Conservation (phyloP, 805 yeast species). For the Dipodascopsis uninucleata region DNA sequence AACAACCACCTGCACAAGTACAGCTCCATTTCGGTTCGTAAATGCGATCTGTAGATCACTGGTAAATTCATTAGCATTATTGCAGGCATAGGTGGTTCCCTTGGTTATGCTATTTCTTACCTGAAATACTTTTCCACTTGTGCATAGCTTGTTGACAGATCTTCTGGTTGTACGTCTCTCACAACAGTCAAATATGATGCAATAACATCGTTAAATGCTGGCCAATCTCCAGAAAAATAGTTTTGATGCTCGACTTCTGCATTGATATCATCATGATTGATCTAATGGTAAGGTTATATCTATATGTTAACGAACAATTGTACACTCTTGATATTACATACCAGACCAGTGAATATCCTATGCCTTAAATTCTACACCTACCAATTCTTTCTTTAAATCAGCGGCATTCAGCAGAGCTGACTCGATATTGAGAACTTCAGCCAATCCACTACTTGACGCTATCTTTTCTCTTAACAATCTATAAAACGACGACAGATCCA, state of each 20-base stretch:
- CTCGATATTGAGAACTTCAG: no score
- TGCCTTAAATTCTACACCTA: no score
- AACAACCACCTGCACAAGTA: slow-evolving; percentile 12
- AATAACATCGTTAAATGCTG: slow-evolving; percentile 48
- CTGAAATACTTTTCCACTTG: slow-evolving; percentile 47
- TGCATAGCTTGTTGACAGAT: slow-evolving; percentile 49
- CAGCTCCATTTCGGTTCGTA: slow-evolving; percentile 34
- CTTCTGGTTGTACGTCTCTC: slow-evolving; percentile 52
- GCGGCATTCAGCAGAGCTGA: no score
- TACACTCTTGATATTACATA: no score
- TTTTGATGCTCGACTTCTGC: slow-evolving; percentile 33
- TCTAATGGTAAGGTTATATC: no score
- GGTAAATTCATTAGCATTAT: background rate
- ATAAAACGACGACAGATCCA: no score
- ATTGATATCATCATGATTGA: slow-evolving; percentile 28
- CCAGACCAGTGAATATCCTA: no score
- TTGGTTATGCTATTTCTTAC: background rate
- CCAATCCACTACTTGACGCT: no score
- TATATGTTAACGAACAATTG: no score
- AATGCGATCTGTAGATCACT: slow-evolving; percentile 41
- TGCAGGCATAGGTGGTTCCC: no score
- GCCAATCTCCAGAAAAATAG: slow-evolving; percentile 39
- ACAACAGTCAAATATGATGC: slow-evolving; percentile 46
- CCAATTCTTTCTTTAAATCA: no score
- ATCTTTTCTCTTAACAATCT: no score